Evolutionary conservation across 257 asterid species (phyloP), one percentile per base, ranked within the genome.

Genomic region (Echium plantagineum): DNA sequence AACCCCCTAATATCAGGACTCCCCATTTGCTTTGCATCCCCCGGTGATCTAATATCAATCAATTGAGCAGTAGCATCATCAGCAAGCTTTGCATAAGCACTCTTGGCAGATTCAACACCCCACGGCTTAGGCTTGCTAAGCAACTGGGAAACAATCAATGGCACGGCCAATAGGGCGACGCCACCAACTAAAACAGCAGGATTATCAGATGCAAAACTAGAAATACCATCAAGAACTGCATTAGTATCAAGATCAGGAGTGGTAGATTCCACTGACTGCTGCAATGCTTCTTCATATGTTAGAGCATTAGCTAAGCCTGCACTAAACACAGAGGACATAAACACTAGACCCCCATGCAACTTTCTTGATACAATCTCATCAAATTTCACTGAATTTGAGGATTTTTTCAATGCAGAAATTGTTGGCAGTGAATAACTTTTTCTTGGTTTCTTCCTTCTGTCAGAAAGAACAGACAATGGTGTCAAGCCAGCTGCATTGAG

Each of bases 21-120:
- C 46, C 99, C 97, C 4, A 67, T 72, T 69, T 78, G 69, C 76
- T 74, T 86, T 21, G 83, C 22, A 31, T 69, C 38, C 61, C 75
- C 65, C 5, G 80, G 38, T 17, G 86, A 63, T 59, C 99, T 78
- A 52, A 93, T 81, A 75, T 93, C 99, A 66, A 93, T 66, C 81
- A 93, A 68, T 52, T 81, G 91, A 54, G 95, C 75, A 73, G 65
- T 68, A 13, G 63, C 66, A 71, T 84, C 99, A 52, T 81, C 96
- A 52, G 78, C 87, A 74, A 93, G 72, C 71, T 80, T 89, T 7
- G 83, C 77, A 74, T 81, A 93, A 49, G 96, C 95, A 78, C 66
- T 64, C 74, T 76, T 93, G 0, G 97, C 97, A 55, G 80, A 75
- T 82, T 78, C 91, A 79, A 83, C 79, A 22, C 95, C 99, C 91